Evolutionary conservation across 2,329 filamentous ascomycete genomes (phyloP).

Genomic region (Stagonosporopsis chrysanthemi): DNA sequence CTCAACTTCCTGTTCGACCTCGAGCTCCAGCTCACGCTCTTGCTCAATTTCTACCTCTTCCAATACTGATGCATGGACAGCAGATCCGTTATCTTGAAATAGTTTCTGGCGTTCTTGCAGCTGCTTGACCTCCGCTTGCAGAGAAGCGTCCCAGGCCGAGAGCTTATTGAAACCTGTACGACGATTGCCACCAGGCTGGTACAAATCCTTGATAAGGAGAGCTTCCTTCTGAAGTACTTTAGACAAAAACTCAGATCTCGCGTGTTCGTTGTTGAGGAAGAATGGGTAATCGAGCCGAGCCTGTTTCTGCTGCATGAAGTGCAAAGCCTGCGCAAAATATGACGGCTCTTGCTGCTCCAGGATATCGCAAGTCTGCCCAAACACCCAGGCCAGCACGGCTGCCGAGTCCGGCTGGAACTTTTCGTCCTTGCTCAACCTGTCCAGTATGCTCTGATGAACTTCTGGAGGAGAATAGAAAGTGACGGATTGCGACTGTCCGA

Average conservation of each 20-base stretch:
- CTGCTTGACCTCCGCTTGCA: slow-evolving; percentile 44
- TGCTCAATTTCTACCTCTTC: slow-evolving; percentile 59
- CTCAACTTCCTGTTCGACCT: slow-evolving; percentile 56
- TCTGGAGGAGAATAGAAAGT: slow-evolving; percentile 64
- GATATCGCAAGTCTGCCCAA: slow-evolving; percentile 67
- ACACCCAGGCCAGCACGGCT: slow-evolving; percentile 58
- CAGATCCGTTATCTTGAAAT: slow-evolving; percentile 56
- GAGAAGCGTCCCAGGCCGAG: slow-evolving; percentile 25
- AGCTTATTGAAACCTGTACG: slow-evolving; percentile 13
- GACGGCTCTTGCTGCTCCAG: slow-evolving; percentile 67
- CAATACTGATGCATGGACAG: slow-evolving; percentile 59
- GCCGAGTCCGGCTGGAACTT: slow-evolving; percentile 11
- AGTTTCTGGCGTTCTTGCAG: slow-evolving; percentile 46
- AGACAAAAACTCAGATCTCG: slow-evolving; percentile 54
- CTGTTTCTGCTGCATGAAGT: slow-evolving; percentile 66
- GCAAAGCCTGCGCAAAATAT: slow-evolving; percentile 66
- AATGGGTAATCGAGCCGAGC: slow-evolving; percentile 55
- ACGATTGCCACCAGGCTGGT: slow-evolving; percentile 51
- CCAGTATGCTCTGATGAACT: slow-evolving; percentile 67
- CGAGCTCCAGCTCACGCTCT: slow-evolving; percentile 61
- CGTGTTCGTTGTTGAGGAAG: slow-evolving; percentile 47
- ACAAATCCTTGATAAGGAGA: slow-evolving; percentile 66
- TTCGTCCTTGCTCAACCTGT: slow-evolving; percentile 8
- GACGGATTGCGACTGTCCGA: slow-evolving; percentile 64
- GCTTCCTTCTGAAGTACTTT: slow-evolving; percentile 62